Percentiles rank a stretch among this genome's conserved stretches.
phyloP scores from a whole-genome alignment of 208 protist genomes.

The Kentomonas sorsogonicus region DNA sequence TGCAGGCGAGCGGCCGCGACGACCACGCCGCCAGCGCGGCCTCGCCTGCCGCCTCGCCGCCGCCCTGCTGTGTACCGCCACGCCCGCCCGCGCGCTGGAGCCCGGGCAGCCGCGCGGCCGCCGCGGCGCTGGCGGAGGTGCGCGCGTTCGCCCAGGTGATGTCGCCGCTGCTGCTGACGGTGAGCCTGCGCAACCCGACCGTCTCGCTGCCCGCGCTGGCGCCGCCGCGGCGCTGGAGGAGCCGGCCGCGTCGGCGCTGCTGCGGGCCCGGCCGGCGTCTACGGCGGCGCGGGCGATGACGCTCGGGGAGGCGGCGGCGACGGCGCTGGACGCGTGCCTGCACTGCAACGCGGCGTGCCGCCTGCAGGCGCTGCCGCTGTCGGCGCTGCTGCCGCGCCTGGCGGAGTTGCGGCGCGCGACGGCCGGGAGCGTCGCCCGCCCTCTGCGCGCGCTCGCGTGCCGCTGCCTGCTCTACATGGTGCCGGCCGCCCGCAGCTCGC shows the following conservation, averaged over 20 bases:
- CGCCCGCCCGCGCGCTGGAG: background rate
- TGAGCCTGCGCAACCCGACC: slow-evolving; percentile 68
- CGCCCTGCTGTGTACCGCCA: slow-evolving; percentile 31
- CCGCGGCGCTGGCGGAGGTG: slow-evolving; percentile 18
- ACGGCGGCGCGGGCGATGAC: slow-evolving; percentile 56
- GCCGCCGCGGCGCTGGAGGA: slow-evolving; percentile 31
- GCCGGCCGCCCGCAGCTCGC: slow-evolving; percentile 30
- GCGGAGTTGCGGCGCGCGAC: slow-evolving; percentile 39
- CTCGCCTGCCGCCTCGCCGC: slow-evolving; percentile 63
- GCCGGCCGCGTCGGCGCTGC: slow-evolving; percentile 44
- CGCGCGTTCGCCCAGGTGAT: slow-evolving; percentile 21
- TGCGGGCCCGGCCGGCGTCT: slow-evolving; percentile 25
- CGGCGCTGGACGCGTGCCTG: slow-evolving; percentile 61
- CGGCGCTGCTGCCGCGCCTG: slow-evolving; percentile 36
- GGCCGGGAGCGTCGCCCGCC: slow-evolving; percentile 52
- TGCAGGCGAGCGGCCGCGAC: slow-evolving; percentile 28
- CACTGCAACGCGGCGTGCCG: slow-evolving; percentile 18
- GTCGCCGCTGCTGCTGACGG: slow-evolving; percentile 49
- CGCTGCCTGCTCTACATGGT: slow-evolving; percentile 43
- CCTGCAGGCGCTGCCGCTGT: slow-evolving; percentile 23
- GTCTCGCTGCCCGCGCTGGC: too few relatives aligned
- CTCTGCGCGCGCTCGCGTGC: slow-evolving; percentile 50
- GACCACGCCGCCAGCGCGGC: slow-evolving; percentile 43
- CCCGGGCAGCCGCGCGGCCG: background rate
- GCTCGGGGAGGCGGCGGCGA: slow-evolving; percentile 60